Percentiles rank a stretch among this genome's conserved stretches.
These are phyloP conservation scores for Collybia mongolica DNA, from an alignment of 768 basidiomycete species.

Conservation along the genomic window DNA sequence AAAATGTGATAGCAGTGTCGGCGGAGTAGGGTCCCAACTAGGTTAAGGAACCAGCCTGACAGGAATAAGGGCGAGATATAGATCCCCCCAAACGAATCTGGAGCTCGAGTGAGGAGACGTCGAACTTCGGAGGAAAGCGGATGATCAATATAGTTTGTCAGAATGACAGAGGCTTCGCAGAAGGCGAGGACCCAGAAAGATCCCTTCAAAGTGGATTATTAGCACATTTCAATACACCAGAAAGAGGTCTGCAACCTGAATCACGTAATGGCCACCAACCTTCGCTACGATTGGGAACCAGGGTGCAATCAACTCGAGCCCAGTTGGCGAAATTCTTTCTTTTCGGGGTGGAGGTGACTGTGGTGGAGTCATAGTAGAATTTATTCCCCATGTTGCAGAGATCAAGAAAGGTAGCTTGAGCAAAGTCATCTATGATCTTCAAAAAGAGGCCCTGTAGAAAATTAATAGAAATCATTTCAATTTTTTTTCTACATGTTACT, in stretches of 20 bases:
- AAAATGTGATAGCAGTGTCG: slow-evolving; percentile 6
- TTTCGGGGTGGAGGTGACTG: slow-evolving; percentile 18
- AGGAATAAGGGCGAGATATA: slow-evolving; percentile 3
- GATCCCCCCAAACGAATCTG: slow-evolving; percentile 1
- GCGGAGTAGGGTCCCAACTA: slow-evolving; percentile 6
- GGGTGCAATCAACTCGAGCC: slow-evolving; percentile 17
- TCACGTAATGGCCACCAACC: slow-evolving; percentile 11
- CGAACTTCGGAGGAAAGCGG: neutral
- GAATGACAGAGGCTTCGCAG: slow-evolving; percentile 16
- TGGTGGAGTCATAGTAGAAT: slow-evolving; percentile 24
- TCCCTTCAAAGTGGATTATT: slow-evolving; percentile 6
- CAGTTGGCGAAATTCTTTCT: slow-evolving; percentile 20
- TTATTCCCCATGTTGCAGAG: slow-evolving; percentile 23
- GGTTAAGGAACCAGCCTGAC: slow-evolving; percentile 9
- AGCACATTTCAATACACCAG: neutral
- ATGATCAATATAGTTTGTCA: slow-evolving; percentile 9
- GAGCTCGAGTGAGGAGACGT: slow-evolving; percentile 1
- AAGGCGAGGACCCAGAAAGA: slow-evolving; percentile 17
- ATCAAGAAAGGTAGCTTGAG: slow-evolving; percentile 22
- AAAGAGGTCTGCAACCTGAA: neutral
- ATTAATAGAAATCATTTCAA: too few species aligned
- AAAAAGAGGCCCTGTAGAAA: too few species aligned
- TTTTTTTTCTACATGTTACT: too few species aligned
- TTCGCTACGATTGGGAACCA: slow-evolving; percentile 13
- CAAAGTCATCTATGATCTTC: slow-evolving; percentile 16